phyloP scores from a whole-genome alignment of 2,329 filamentous ascomycete species.

The Westerdykella ornata region DNA sequence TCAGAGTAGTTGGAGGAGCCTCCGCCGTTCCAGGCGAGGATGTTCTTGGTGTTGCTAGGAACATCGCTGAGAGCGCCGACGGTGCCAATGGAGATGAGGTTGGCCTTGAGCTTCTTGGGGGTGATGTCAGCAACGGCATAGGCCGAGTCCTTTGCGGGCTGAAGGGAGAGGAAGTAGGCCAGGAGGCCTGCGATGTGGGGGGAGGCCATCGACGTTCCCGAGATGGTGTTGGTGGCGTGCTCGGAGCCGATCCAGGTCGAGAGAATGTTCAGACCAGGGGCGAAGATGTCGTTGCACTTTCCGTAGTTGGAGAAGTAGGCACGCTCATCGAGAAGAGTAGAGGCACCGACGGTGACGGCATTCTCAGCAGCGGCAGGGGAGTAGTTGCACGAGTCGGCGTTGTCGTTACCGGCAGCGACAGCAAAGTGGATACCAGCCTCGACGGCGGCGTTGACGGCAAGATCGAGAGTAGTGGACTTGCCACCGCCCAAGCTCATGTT shows the following conservation, averaged over 20 bases:
- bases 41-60: slow-evolving; percentile 79
- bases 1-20: slow-evolving; percentile 84
- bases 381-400: slow-evolving; percentile 98
- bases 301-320: slow-evolving; percentile 99
- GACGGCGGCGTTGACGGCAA: slow-evolving; percentile 89
- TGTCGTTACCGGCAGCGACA: slow-evolving; percentile 97
- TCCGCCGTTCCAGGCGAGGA: slow-evolving; percentile 98
- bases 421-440: slow-evolving; percentile 91
- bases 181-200: slow-evolving; percentile 94
- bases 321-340: slow-evolving; percentile 86
- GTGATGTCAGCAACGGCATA: slow-evolving; percentile 86
- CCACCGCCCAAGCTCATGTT: slow-evolving; percentile 99
- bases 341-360: slow-evolving; percentile 92
- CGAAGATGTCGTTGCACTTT: slow-evolving; percentile 99
- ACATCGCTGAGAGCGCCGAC: slow-evolving; percentile 71
- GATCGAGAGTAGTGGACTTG: slow-evolving; percentile 87
- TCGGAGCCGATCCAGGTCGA: slow-evolving; percentile 98
- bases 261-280: slow-evolving; percentile 89
- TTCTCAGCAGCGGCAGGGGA: slow-evolving; percentile 88
- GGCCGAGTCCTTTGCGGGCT: slow-evolving; percentile 82
- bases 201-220: slow-evolving; percentile 97
- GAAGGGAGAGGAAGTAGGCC: slow-evolving; percentile 95
- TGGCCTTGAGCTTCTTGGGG: slow-evolving; percentile 87
- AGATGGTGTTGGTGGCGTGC: slow-evolving; percentile 97
- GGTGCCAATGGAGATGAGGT: slow-evolving; percentile 77